A percentile compares a stretch with the other conserved stretches of the same genome.
Evolutionary conservation across 306 rosid genomes (phyloP).

Genomic region (Arachis stenosperma): DNA sequence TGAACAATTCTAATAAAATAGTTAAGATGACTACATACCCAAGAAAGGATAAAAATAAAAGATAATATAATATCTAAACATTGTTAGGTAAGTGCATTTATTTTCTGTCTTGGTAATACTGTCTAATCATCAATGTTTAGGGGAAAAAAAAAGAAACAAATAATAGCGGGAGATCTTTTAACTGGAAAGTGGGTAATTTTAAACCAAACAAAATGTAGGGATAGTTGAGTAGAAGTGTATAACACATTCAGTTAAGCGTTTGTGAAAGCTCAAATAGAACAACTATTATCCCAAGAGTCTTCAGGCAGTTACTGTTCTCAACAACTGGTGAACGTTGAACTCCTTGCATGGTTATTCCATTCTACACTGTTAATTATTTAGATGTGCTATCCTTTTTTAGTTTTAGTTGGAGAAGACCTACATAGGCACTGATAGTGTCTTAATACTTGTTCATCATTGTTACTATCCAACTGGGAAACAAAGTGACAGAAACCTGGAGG

Average conservation of each 20-base stretch:
- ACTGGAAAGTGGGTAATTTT: background rate
- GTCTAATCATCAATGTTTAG: background rate
- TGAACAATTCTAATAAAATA: constrained; percentile 33
- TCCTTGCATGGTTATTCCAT: background rate
- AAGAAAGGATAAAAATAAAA: background rate
- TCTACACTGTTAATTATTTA: background rate
- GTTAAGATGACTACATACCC: constrained; percentile 24
- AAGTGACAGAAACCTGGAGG: too few species aligned
- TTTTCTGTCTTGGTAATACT: constrained; percentile 21
- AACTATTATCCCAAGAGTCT: background rate
- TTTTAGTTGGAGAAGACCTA: background rate
- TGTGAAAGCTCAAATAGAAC: constrained; percentile 23
- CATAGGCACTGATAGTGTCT: background rate
- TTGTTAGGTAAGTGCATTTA: background rate
- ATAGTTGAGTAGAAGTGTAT: background rate
- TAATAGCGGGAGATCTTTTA: background rate
- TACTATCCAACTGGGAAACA: too few species aligned
- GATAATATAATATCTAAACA: constrained; percentile 10
- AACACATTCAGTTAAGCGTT: constrained; percentile 8
- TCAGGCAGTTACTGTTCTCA: constrained; percentile 8
- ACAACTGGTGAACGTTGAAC: background rate
- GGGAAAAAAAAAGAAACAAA: too few species aligned
- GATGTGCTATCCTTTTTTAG: background rate
- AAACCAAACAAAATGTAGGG: background rate
- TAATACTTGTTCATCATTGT: too few species aligned